These are phyloP conservation scores for Cucurbitaria berberidis DNA, from an alignment of 2,329 filamentous ascomycete species.

Conservation along the genomic window DNA sequence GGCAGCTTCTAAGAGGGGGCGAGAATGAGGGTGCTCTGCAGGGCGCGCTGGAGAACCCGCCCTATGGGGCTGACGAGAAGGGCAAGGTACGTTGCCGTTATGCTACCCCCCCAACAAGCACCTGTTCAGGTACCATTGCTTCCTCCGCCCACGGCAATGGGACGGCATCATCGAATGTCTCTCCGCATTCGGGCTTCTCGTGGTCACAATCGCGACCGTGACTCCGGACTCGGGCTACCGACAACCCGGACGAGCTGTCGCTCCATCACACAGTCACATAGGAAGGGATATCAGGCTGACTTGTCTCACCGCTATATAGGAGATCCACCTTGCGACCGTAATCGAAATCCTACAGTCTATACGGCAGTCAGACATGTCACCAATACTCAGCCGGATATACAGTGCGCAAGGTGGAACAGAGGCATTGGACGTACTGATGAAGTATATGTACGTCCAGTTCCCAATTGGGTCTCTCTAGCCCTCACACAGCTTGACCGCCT, in stretches of 20 bases:
- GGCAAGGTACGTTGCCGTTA: constrained; percentile 55
- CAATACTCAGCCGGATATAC: constrained; percentile 83
- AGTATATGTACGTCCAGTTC: constrained; percentile 77
- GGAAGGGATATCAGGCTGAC: constrained; percentile 35
- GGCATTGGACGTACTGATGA: constrained; percentile 91
- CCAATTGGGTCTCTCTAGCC: constrained; percentile 5
- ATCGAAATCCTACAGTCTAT: constrained; percentile 95
- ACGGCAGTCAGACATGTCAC: constrained; percentile 93
- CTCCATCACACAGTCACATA: constrained; percentile 28
- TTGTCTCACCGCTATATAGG: constrained; percentile 58
- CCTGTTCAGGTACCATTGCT: constrained; percentile 5
- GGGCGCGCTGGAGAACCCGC: constrained; percentile 82
- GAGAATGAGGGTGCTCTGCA: constrained; percentile 87
- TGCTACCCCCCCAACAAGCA: constrained; percentile 23
- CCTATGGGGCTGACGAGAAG: constrained; percentile 66
- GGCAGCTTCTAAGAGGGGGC: constrained; percentile 84
- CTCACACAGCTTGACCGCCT: constrained; percentile 11
- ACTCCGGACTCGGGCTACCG: constrained; percentile 32
- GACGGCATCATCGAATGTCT: constrained; percentile 29
- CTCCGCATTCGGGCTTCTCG: constrained; percentile 20
- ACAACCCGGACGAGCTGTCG: constrained; percentile 22
- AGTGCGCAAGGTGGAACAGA: constrained; percentile 79
- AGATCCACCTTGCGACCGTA: constrained; percentile 84
- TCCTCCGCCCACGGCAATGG: constrained; percentile 16
- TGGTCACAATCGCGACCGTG: constrained; percentile 28